Base-by-base conservation (phyloP, 805 yeast genomes). In the Wickerhamomyces chaumierensis region DNA sequence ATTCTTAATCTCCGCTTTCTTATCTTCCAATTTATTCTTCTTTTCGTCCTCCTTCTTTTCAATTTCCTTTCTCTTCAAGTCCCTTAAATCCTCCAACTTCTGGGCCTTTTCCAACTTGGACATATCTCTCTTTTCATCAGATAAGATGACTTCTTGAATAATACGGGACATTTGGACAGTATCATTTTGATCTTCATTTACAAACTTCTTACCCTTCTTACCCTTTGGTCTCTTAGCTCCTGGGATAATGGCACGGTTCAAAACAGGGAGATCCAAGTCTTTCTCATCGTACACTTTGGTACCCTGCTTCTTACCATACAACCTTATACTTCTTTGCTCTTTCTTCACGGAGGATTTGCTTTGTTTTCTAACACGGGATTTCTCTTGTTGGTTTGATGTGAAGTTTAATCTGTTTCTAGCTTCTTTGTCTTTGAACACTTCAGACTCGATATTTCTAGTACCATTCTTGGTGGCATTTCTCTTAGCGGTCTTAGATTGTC, bases 91-190 rank as follows among this genome's bases (percentile, higher is more conserved):
- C 59, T 90, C 96, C 36, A 92, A 67, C 59, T 94, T 78, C 54
- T 84, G 75, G 1, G 95, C 79, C 55, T 84, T 85, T 55, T 90
- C 98, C 40, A 92, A 66, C 60, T 87, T 92, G 48, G 95, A 81
- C 53, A 88, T 95, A 49, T 81, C 78, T 8, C 75, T 72, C 33
- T 73, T 70, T 44, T 90, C 96, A 46, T 78, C 69, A 43, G 79
- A 74, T 54, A 87, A 94, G 50, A 86, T 87, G 39, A 92, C 86
- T 25, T 81, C 75, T 46, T 78, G 80, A 38, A 88, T 75, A 42
- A 90, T 67, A 58, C 94, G 69, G 46, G 72, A 73, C 62, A 86
- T 53, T 25, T 73, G 68, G 35, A 75, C 53, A 13, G 70, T 58
- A 53, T 86, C 85, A 7, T 43, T 33, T 31, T 48, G 48, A 48